Evolutionary conservation across 805 yeast genomes (phyloP).

Genomic region (Tetrapisispora namnaoensis): DNA sequence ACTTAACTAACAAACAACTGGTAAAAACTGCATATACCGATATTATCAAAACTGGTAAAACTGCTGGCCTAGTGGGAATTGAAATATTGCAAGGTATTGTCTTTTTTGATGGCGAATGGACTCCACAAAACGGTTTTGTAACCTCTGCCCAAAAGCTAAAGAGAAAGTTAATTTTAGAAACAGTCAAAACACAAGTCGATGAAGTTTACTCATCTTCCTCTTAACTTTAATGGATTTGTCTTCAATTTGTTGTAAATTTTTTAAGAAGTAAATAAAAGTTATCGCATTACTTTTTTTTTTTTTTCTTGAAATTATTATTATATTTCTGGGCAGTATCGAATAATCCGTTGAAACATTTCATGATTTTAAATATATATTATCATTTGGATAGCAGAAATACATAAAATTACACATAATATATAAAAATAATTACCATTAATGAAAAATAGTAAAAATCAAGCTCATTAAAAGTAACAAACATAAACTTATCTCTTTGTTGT

Average conservation of each 20-base stretch:
- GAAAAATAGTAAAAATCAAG: too few species aligned
- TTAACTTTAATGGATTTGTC: neutral
- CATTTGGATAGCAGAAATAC: neutral
- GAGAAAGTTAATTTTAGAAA: slow-evolving; percentile 76
- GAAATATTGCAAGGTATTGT: slow-evolving; percentile 77
- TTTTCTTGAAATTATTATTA: too few species aligned
- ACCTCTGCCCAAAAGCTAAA: slow-evolving; percentile 95
- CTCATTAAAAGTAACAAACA: neutral
- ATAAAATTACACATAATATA: too few species aligned
- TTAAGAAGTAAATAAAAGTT: neutral
- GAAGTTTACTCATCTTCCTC: slow-evolving; percentile 37
- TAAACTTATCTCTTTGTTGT: neutral
- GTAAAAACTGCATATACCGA: slow-evolving; percentile 44
- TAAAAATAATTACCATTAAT: too few species aligned
- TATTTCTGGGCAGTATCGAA: too few species aligned
- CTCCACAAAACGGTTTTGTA: slow-evolving; percentile 89
- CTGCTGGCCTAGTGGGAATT: slow-evolving; percentile 74
- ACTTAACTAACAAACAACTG: slow-evolving; percentile 49
- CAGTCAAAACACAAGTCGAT: slow-evolving; percentile 59
- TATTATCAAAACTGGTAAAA: slow-evolving; percentile 63
- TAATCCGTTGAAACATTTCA: neutral
- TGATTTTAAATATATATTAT: neutral
- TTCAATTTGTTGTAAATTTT: too few species aligned
- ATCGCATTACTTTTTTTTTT: neutral
- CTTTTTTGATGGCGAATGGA: slow-evolving; percentile 87